phyloP scores from a whole-genome alignment of 2,329 filamentous ascomycete species.

The Gaeumannomyces sp. region DNA sequence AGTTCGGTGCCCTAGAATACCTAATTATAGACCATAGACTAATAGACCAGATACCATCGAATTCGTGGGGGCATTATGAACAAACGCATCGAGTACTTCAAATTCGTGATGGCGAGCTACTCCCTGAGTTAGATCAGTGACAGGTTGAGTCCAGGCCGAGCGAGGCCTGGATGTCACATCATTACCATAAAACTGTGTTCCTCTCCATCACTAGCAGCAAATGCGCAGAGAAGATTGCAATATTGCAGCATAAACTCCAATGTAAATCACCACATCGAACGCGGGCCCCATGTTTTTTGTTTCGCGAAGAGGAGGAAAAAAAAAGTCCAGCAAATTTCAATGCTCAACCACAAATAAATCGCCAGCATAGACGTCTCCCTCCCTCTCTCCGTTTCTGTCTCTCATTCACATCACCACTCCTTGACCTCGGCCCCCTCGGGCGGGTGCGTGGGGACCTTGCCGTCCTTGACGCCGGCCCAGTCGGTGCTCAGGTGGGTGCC shows the following conservation, averaged over 20 bases:
- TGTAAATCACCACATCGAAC: too few species aligned
- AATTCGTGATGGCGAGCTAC: too few species aligned
- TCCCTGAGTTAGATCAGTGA: too few species aligned
- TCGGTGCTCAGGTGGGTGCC: constrained; percentile 89
- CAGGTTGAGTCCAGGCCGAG: too few species aligned
- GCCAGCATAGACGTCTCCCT: not conserved
- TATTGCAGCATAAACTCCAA: too few species aligned
- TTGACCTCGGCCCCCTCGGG: constrained; percentile 74
- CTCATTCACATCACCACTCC: constrained; percentile 46
- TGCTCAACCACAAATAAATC: not conserved
- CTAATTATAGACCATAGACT: constrained; percentile 1
- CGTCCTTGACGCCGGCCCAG: constrained; percentile 74
- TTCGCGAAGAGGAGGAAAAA: too few species aligned
- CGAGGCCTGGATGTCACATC: too few species aligned
- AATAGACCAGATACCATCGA: not conserved
- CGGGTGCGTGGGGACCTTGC: constrained; percentile 64
- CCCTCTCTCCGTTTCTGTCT: not conserved
- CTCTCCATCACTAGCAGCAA: too few species aligned
- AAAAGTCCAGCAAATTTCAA: not conserved
- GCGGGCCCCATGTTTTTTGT: too few species aligned
- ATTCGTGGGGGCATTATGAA: not conserved
- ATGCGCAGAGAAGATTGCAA: too few species aligned
- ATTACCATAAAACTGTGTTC: too few species aligned
- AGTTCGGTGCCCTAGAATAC: not conserved
- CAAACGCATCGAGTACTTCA: not conserved